Evolutionary conservation across 2,329 filamentous ascomycete genomes (phyloP).

Genomic region (Curvularia verruculosa): DNA sequence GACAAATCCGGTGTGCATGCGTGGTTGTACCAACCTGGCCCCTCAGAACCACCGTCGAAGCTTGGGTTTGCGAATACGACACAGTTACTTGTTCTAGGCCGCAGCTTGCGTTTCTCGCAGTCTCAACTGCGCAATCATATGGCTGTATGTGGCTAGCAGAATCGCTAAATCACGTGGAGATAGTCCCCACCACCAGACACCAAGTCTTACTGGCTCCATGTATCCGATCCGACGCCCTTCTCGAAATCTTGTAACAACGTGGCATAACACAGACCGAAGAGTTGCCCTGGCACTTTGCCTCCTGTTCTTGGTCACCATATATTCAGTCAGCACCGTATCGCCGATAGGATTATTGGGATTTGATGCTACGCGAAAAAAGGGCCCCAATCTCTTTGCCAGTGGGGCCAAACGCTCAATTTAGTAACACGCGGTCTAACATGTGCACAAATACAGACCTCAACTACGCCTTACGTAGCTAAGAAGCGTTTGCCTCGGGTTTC

Average conservation of each 20-base stretch:
- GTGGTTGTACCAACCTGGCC: background rate
- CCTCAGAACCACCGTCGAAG: background rate
- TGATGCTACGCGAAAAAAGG: background rate
- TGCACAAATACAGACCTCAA: background rate
- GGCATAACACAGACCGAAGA: background rate
- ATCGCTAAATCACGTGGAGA: constrained; percentile 3
- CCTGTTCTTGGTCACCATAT: background rate
- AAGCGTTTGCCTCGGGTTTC: background rate
- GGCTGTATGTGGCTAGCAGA: background rate
- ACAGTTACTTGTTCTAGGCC: background rate
- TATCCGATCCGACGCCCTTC: background rate
- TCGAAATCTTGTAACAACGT: background rate
- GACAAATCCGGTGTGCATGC: background rate
- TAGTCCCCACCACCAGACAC: background rate
- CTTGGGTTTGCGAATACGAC: background rate
- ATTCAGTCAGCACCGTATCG: background rate
- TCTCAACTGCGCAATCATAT: background rate
- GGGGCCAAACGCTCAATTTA: background rate
- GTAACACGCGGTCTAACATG: constrained; percentile 6
- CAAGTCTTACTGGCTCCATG: background rate
- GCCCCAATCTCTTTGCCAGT: background rate
- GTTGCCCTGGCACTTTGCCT: no score
- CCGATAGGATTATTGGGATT: background rate
- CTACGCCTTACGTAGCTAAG: constrained; percentile 1
- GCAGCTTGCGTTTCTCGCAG: background rate